These are phyloP conservation scores for Penicillium turbatum DNA, from an alignment of 495 filamentous ascomycete species.

Conservation along the genomic window DNA sequence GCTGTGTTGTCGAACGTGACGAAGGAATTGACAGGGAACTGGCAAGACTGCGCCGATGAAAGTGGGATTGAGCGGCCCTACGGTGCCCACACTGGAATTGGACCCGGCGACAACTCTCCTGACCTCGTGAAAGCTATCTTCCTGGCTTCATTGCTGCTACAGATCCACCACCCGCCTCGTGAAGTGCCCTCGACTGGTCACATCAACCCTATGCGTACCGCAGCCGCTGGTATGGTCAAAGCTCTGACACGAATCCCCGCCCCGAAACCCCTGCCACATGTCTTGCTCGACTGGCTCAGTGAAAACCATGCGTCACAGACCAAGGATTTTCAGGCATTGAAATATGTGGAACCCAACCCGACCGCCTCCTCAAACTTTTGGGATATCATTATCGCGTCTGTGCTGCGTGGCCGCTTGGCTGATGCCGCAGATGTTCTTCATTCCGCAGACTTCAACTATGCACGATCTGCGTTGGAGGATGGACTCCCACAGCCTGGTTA, in stretches of 20 bases:
- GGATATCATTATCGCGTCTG: slow-evolving; percentile 63
- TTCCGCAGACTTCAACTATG: slow-evolving; percentile 69
- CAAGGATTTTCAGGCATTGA: slow-evolving; percentile 56
- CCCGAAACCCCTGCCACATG: slow-evolving; percentile 57
- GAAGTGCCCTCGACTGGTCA: slow-evolving; percentile 27
- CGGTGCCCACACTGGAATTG: slow-evolving; percentile 49
- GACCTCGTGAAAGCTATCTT: slow-evolving; percentile 68
- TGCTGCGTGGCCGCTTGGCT: slow-evolving; percentile 66
- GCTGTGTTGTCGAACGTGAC: slow-evolving; percentile 52
- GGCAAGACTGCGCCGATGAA: slow-evolving; percentile 50
- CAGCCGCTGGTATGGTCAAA: slow-evolving; percentile 29
- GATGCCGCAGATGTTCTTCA: slow-evolving; percentile 60
- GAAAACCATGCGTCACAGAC: slow-evolving; percentile 59
- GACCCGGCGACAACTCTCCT: slow-evolving; percentile 55
- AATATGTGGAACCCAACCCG: slow-evolving; percentile 60
- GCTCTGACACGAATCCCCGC: slow-evolving; percentile 35
- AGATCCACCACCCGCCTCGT: slow-evolving; percentile 65
- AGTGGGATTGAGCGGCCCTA: slow-evolving; percentile 46
- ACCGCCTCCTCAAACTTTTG: slow-evolving; percentile 72
- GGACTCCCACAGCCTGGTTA: slow-evolving; percentile 60
- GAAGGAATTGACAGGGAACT: slow-evolving; percentile 52
- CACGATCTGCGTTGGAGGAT: slow-evolving; percentile 55
- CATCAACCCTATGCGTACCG: slow-evolving; percentile 21
- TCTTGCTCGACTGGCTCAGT: slow-evolving; percentile 76
- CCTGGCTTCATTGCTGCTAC: slow-evolving; percentile 64